Evolutionary conservation across 495 filamentous ascomycete genomes (phyloP).

Genomic region (Massariosphaeria phaeospora): DNA sequence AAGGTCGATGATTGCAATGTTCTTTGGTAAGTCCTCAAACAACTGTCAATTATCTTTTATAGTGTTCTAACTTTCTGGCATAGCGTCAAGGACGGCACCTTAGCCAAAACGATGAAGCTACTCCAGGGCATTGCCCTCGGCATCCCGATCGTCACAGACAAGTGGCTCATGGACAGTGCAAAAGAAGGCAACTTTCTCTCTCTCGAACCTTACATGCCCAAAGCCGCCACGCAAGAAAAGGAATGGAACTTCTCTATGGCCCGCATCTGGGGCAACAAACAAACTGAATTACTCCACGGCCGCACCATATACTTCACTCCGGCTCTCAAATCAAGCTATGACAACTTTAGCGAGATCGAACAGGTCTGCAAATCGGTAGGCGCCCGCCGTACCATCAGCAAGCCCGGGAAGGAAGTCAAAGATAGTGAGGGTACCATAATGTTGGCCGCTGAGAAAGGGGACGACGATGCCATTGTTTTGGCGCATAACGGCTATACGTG

Average conservation of each 20-base stretch:
- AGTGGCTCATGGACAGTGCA: conserved; percentile 39
- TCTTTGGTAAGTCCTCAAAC: conserved; percentile 32
- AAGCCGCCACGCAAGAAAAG: conserved; percentile 32
- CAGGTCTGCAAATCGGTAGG: conserved; percentile 35
- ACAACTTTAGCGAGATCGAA: conserved; percentile 38
- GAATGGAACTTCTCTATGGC: conserved; percentile 39
- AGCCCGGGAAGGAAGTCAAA: conserved; percentile 20
- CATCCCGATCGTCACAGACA: conserved; percentile 41
- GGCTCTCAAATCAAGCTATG: conserved; percentile 36
- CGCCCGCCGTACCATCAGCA: conserved; percentile 16
- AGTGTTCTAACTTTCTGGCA: not conserved
- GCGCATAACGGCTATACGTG: conserved; percentile 12
- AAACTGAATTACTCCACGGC: conserved; percentile 32
- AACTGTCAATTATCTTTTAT: not conserved
- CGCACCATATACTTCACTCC: conserved; percentile 40
- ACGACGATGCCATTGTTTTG: conserved; percentile 11
- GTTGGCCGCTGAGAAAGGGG: conserved; percentile 19
- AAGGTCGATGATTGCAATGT: conserved; percentile 32
- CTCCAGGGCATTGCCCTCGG: conserved; percentile 39
- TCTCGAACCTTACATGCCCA: conserved; percentile 31
- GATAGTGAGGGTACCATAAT: conserved; percentile 10
- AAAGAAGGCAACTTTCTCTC: conserved; percentile 32
- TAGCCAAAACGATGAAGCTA: conserved; percentile 42
- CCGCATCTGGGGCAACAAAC: conserved; percentile 29
- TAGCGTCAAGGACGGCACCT: conserved; percentile 36